Evolutionary conservation across 805 yeast genomes (phyloP).

Genomic region (Schizosaccharomyces cryophilus): DNA sequence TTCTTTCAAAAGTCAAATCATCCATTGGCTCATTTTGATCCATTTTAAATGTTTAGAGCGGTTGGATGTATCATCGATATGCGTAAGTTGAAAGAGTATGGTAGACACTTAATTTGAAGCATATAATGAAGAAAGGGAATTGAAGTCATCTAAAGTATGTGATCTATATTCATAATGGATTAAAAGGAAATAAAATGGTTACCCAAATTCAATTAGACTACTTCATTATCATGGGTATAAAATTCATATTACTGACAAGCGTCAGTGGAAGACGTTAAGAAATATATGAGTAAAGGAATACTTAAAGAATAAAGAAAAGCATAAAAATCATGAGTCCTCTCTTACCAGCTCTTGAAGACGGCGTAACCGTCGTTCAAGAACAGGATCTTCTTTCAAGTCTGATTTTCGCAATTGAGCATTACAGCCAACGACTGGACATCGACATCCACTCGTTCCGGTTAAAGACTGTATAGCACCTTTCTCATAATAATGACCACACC

Average conservation of each 20-base stretch:
- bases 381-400: not conserved
- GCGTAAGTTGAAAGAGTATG: not conserved
- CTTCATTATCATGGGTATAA: too few species aligned
- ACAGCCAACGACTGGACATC: not conserved
- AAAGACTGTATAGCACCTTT: not conserved
- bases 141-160: too few species aligned
- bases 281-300: too few species aligned
- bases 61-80: not conserved
- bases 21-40: not conserved
- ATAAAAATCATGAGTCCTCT: not conserved
- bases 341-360: not conserved
- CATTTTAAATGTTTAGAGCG: not conserved
- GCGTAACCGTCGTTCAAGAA: not conserved
- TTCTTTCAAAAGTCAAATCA: not conserved
- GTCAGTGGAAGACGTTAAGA: too few species aligned
- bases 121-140: too few species aligned
- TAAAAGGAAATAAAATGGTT: too few species aligned
- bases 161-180: too few species aligned
- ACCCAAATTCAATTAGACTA: too few species aligned
- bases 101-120: not conserved
- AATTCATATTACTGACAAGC: too few species aligned
- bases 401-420: not conserved
- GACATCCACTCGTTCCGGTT: not conserved
- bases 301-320: not conserved
- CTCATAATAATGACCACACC: not conserved